Evolutionary conservation across 2,329 filamentous ascomycete genomes (phyloP), one percentile per base, ranked within the genome.

Genomic region (Dactylellina sp.): DNA sequence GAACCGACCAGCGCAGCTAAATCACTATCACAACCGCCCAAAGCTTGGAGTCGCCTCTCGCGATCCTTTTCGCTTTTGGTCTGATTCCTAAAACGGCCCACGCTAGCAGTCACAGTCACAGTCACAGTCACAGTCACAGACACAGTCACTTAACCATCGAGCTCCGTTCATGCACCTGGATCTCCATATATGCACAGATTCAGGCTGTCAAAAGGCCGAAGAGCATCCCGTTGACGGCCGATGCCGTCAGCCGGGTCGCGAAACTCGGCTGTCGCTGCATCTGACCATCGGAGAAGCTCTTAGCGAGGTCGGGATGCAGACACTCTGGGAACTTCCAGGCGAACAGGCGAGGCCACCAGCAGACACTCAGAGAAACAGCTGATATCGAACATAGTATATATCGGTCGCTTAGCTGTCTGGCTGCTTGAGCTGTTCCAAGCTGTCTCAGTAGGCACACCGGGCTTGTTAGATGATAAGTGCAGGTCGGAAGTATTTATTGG

Each of bases 11-110:
- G 9, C 12, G 24, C 20, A 28, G 46, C 20, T 11, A 32, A 5
- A 32, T 32, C 28, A 32, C 28, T 9, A 32, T 32, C 28, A 32
- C 28, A 32, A 9, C 28, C 4, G 28, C 28, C 49, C 49, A 25
- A 53, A 11, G 20, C 11, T 14, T 37, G 24, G 4, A 9, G 11
- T 35, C 12, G 20, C 14, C 24, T 7, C n/a, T 18, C 42, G 7
- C 9, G 42, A 46, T 46, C 42, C 42, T 46, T 46, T 46, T 46
- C 42, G 18, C 42, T 46, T 46, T 46, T 46, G 42, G 42, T 20
- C 42, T 5, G 3, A n/a, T 20, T 46, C 9, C 16, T 22, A 46
- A 46, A 22, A 3, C 20, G 16, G 5, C 5, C 16, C 42, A 20
- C 37, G 37, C 37, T 40, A 40, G 9, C n/a, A 40, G 37, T 14